Percentiles rank a stretch among this genome's conserved stretches.
These are phyloP conservation scores for Tuber umbilicatum DNA, from an alignment of 495 filamentous ascomycete genomes.

Conservation along the genomic window DNA sequence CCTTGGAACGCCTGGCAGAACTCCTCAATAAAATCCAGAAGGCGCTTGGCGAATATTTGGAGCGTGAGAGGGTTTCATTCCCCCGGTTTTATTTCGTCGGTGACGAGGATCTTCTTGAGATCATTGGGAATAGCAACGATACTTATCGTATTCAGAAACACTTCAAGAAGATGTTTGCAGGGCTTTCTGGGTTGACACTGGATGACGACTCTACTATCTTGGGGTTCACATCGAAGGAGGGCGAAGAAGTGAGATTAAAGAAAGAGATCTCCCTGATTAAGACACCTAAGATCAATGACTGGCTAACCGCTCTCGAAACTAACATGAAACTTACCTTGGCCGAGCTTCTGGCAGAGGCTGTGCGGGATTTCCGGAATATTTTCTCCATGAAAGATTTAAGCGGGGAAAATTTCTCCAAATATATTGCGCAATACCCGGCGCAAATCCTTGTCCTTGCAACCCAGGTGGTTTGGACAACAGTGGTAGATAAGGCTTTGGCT, in stretches of 20 bases:
- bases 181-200: constrained; percentile 79
- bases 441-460: constrained; percentile 93
- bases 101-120: constrained; percentile 97
- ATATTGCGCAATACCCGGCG: constrained; percentile 73
- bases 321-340: constrained; percentile 93
- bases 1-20: constrained; percentile 85
- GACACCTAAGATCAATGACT: constrained; percentile 95
- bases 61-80: constrained; percentile 93
- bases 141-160: constrained; percentile 93
- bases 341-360: constrained; percentile 78
- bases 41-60: constrained; percentile 94
- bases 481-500: constrained; percentile 66
- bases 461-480: constrained; percentile 88
- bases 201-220: constrained; percentile 83
- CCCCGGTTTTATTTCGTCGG: constrained; percentile 99
- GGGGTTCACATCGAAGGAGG: constrained; percentile 92
- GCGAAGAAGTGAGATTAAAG: constrained; percentile 79
- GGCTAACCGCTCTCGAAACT: constrained; percentile 80
- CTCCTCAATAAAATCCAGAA: constrained; percentile 99
- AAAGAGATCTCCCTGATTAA: constrained; percentile 85
- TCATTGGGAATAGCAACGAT: constrained; percentile 98
- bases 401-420: constrained; percentile 60
- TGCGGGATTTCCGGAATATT: constrained; percentile 66
- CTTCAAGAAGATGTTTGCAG: constrained; percentile 99
- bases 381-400: constrained; percentile 63